These are phyloP conservation scores for Ecytonucleospora hepatopenaei DNA, from an alignment of 371 early-diverging fungal species.

Conservation along the genomic window DNA sequence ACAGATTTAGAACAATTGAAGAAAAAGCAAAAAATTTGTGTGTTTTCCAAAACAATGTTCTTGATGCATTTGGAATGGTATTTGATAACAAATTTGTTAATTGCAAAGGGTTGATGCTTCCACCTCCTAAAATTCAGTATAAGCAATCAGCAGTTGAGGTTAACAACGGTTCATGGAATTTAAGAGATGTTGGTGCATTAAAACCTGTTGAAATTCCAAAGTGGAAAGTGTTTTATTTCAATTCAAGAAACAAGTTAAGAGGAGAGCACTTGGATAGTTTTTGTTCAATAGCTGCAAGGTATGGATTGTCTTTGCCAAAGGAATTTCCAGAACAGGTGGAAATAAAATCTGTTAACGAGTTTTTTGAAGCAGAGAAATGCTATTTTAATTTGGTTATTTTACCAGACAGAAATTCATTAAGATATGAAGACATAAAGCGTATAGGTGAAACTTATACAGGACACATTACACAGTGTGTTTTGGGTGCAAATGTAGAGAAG, in stretches of 20 bases:
- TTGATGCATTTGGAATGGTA: slow-evolving; percentile 21
- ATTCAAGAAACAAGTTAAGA: neutral
- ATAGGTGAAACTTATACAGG: slow-evolving; percentile 72
- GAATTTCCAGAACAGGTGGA: neutral
- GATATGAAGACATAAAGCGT: slow-evolving; percentile 80
- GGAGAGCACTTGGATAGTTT: neutral
- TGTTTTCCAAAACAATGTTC: slow-evolving; percentile 11
- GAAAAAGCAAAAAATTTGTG: slow-evolving; percentile 16
- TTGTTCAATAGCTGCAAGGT: slow-evolving; percentile 4
- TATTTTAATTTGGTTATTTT: slow-evolving; percentile 32
- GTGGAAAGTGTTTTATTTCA: slow-evolving; percentile 29
- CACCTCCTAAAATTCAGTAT: slow-evolving; percentile 31
- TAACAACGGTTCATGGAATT: slow-evolving; percentile 37
- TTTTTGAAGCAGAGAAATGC: neutral
- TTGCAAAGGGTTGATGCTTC: slow-evolving; percentile 22
- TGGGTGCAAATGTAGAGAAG: slow-evolving; percentile 62
- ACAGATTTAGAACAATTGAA: slow-evolving; percentile 30
- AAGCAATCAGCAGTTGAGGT: neutral
- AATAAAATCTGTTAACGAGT: slow-evolving; percentile 12
- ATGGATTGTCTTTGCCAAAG: slow-evolving; percentile 9
- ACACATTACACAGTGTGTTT: slow-evolving; percentile 76
- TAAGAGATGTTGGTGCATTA: slow-evolving; percentile 22
- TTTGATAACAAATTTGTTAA: slow-evolving; percentile 24
- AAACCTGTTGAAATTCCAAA: slow-evolving; percentile 10
- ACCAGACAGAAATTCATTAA: slow-evolving; percentile 7